These are phyloP conservation scores for Myrica gale DNA, from an alignment of 306 rosid species.

Conservation along the genomic window DNA sequence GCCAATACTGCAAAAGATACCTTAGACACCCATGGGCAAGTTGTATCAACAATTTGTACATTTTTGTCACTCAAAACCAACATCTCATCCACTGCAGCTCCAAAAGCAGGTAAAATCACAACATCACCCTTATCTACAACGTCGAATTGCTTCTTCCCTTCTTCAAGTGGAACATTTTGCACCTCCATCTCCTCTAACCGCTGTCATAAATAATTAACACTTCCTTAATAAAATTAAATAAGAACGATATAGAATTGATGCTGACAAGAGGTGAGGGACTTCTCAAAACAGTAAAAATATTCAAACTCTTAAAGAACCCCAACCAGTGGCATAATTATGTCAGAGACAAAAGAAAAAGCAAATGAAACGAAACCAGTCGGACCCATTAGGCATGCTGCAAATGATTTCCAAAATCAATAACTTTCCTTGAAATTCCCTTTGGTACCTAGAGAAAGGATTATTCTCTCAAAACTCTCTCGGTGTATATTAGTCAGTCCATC, in stretches of 20 bases:
- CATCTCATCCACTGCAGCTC: constrained; percentile 98
- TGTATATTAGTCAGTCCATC: no score
- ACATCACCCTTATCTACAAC: constrained; percentile 79
- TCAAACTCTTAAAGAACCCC: background rate
- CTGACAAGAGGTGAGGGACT: background rate
- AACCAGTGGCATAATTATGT: background rate
- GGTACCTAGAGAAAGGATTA: background rate
- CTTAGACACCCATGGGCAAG: constrained; percentile 99
- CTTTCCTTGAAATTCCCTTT: background rate
- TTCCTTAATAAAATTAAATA: background rate
- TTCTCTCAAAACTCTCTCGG: no score
- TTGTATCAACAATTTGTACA: constrained; percentile 92
- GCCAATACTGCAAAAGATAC: constrained; percentile 35
- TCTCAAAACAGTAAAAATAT: background rate
- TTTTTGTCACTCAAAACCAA: constrained; percentile 66
- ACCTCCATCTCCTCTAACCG: constrained; percentile 86
- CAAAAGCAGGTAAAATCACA: constrained; percentile 96
- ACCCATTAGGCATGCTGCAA: background rate
- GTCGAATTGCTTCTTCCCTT: constrained; percentile 72
- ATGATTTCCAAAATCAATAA: background rate
- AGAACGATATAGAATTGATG: background rate
- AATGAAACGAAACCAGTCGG: background rate
- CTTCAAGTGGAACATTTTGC: constrained; percentile 61
- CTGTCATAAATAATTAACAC: constrained; percentile 40
- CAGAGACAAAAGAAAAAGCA: background rate